These are phyloP conservation scores for Nymphaea colorata DNA, from an alignment of 164 flowering plant species.

Conservation along the genomic window DNA sequence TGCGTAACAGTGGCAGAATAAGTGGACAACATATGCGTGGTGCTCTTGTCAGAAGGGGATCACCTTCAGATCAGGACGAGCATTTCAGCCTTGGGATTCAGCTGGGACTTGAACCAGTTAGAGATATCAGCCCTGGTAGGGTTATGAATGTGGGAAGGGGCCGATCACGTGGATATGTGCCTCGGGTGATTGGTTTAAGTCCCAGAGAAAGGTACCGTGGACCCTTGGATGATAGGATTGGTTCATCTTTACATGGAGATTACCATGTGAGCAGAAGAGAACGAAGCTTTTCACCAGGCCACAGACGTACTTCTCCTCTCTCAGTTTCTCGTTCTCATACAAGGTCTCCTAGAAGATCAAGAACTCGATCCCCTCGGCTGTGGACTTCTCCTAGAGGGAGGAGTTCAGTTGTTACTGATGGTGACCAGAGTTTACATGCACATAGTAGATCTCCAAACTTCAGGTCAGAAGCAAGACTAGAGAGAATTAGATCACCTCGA, in stretches of 20 bases:
- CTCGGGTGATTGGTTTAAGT: conserved; percentile 15
- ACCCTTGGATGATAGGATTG: conserved; percentile 11
- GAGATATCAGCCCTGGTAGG: conserved; percentile 20
- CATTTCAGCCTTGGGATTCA: conserved; percentile 12
- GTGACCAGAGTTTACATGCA: conserved; percentile 10
- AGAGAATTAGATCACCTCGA: conserved; percentile 24
- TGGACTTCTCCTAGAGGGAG: conserved; percentile 28
- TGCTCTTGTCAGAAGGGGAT: conserved; percentile 20
- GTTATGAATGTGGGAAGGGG: conserved; percentile 15
- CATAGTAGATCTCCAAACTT: conserved; percentile 35
- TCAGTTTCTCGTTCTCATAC: conserved; percentile 14
- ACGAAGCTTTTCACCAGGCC: conserved; percentile 30
- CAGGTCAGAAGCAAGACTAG: conserved; percentile 23
- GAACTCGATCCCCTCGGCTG: conserved; percentile 32
- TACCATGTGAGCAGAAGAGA: conserved; percentile 22
- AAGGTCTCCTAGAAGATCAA: conserved; percentile 38
- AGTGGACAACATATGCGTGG: conserved; percentile 15
- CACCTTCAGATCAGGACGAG: conserved; percentile 27
- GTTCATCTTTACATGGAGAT: conserved; percentile 14
- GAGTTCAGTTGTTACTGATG: conserved; percentile 8
- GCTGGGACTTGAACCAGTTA: conserved; percentile 11
- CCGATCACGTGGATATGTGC: conserved; percentile 18
- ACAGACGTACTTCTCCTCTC: conserved; percentile 13
- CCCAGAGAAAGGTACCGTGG: conserved; percentile 25
- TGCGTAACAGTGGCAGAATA: conserved; percentile 11